Evolutionary conservation across 192 early-diverging fungal species (phyloP), one percentile per base, ranked within the genome.

Genomic region (Backusella parvicylindrica): DNA sequence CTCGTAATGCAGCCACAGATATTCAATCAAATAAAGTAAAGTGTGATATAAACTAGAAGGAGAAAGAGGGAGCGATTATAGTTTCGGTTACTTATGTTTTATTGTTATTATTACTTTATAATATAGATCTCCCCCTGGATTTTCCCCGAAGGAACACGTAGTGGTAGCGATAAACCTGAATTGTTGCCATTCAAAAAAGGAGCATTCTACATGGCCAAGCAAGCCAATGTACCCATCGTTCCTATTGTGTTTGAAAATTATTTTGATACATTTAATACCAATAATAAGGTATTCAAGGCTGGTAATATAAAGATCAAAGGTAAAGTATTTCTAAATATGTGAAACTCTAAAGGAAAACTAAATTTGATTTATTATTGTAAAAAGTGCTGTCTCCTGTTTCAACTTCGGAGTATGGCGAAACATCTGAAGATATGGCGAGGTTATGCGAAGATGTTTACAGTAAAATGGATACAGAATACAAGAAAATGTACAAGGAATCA

Each of bases 181-280:
- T 73, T 98, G 65, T 82, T 97, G 49, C 94, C 93, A 13, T 97
- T 98, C 83, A 98, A 98, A 83, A 98, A 97, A 86, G 97, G 97
- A 13, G 96, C 95, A 13, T 98, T 98, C 83, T 95, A 97, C 65
- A 78, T 97, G 75, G 96, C 97, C 7, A 91, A 93, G 70, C 94
- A 94, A 81, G 89, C 92, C 1, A 84, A 85, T 21, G 89, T 94
- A 2, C 97, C 97, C 16, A 91, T 98, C 72, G 87, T 97, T 36
- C 96, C 96, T n/a, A 85, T 98, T 50, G 94, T 97, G 13, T 84
- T 93, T 63, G 90, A 91, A 21, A 92, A 91, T 47, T 87, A 89
- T 78, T 79, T 79, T 38, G 76, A 89, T 32, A 74, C 88, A 35
- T 90, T 88, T 70, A 81, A 84, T 77, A 85, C 90, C n/a, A 83